Base-by-base conservation (phyloP, 2,329 filamentous ascomycete species). In the Hirsutella thompsonii region DNA sequence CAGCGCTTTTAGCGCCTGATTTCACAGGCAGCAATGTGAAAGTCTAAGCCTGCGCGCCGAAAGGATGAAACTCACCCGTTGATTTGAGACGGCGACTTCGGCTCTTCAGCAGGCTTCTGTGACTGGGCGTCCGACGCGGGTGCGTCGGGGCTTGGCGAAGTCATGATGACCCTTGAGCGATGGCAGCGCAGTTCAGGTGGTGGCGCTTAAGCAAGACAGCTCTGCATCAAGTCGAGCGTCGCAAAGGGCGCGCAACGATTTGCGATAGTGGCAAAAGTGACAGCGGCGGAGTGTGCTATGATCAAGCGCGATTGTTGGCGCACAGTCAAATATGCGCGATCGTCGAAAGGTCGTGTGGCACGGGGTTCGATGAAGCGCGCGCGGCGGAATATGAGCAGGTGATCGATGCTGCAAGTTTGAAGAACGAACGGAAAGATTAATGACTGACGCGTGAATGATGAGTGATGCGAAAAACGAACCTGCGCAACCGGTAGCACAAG, bases 81-180 rank as follows among this genome's bases (percentile, higher is more conserved):
- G 14, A 57, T 44, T 47, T 58, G 55, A 39, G 58, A 44, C 39
- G 55, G 61, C 26, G 49, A 46, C 35, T 57, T 56, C 47, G 54
- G 55, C 18, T 53, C 50, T n/a, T 44, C 37, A 39, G 47, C 50
- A 20, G 49, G 46, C 35, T 56, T 53, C 33, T 44, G 51, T 54
- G 64, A 59, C 62, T 76, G 78, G 52, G 69, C 59, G 52, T 72
- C 70, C 53, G 58, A 49, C 49, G 55, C 47, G 46, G 59, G 50
- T 41, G 57, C 53, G 52, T 70, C 62, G 46, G 64, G 56, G 36
- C 56, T 58, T 46, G 68, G 65, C 50, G 70, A 70, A 47, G 70
- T 66, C 70, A 75, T 74, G 54, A 64, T 64, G 66, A 68, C 66
- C 62, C 67, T 68, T 13, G 60, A 61, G 67, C 59, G 55, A 50